These are phyloP conservation scores for Plantago ovata DNA, from an alignment of 257 asterid species.

Conservation along the genomic window DNA sequence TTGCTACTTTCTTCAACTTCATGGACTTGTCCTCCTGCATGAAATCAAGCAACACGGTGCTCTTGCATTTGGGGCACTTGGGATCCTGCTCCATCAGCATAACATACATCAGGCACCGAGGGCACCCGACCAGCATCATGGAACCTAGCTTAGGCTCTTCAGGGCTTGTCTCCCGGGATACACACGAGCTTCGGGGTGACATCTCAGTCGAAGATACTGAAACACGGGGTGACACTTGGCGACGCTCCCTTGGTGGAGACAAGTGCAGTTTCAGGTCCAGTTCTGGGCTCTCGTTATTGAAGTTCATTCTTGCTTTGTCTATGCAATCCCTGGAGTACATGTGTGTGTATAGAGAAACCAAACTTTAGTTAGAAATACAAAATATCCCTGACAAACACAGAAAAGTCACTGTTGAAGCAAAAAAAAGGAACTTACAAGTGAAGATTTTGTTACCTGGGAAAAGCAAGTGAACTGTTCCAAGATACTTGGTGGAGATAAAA, in stretches of 20 bases:
- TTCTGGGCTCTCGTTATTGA: slow-evolving; percentile 24
- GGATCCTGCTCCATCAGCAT: slow-evolving; percentile 37
- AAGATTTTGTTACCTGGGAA: neutral
- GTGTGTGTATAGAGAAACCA: neutral
- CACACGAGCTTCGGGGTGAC: slow-evolving; percentile 39
- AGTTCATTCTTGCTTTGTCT: slow-evolving; percentile 28
- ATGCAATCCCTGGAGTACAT: neutral
- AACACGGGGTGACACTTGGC: slow-evolving; percentile 8
- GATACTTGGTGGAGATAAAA: neutral
- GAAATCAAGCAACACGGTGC: slow-evolving; percentile 55
- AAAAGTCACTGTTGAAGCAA: slow-evolving; percentile 15
- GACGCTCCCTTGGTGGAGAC: slow-evolving; percentile 33
- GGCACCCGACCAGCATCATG: slow-evolving; percentile 48
- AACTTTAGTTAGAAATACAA: neutral
- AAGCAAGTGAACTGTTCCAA: neutral
- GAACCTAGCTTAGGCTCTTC: slow-evolving; percentile 24
- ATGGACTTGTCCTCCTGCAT: slow-evolving; percentile 32
- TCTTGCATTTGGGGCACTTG: slow-evolving; percentile 53
- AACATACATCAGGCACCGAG: slow-evolving; percentile 44
- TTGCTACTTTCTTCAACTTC: slow-evolving; percentile 23
- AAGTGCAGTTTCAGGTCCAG: slow-evolving; percentile 42
- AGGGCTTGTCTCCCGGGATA: slow-evolving; percentile 36
- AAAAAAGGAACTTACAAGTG: neutral
- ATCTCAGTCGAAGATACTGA: slow-evolving; percentile 30
- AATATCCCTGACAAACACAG: neutral